Evolutionary conservation across 768 basidiomycete species (phyloP), one percentile per base, ranked within the genome.

Genomic region (Mycena rebaudengoi): DNA sequence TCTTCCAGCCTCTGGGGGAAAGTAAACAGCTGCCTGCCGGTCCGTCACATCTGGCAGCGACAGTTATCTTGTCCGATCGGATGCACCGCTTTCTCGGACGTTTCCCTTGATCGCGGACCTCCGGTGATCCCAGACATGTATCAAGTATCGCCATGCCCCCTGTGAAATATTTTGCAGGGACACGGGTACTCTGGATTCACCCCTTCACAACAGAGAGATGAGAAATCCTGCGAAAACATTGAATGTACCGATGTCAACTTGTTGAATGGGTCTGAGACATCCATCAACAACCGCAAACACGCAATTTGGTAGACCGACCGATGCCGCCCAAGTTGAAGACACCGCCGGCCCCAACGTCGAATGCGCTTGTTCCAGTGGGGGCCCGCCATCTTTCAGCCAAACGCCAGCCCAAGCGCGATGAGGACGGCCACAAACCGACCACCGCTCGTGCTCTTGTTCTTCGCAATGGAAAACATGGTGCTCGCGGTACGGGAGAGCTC

Each of bases 381-480:
- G 83, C 85, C 13, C 79, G 81, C 63, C 80, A 88, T 49, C 76
- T 91, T 33, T 73, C 78, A 40, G 64, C 69, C 16, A 79, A 74
- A 53, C 62, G 70, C 39, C 65, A 75, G 48, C 70, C 65, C 10
- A 84, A 84, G 64, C 82, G 84, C 53, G 80, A 85, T 52, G 81
- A 80, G 70, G 75, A 85, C 64, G 83, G 83, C 32, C 76, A 84
- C 58, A 82, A 81, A 66, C 90, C 89, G 0, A 86, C 88, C 2
- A 92, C 92, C 0, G 80, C 85, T n/a, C 87, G 89, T 41, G 92
- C 92, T 26, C 82, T 94, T 55, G 74, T 92, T 57, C 76, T 94
- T 65, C 85, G 92, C 65, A 90, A 92, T 70, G 90, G 89, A 40
- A 93, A 92, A 71, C 76, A 89, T 75, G 92, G 91, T 13, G 82